These are phyloP conservation scores for Carex arenaria DNA, from an alignment of 202 grass and related monocot species.

Conservation along the genomic window DNA sequence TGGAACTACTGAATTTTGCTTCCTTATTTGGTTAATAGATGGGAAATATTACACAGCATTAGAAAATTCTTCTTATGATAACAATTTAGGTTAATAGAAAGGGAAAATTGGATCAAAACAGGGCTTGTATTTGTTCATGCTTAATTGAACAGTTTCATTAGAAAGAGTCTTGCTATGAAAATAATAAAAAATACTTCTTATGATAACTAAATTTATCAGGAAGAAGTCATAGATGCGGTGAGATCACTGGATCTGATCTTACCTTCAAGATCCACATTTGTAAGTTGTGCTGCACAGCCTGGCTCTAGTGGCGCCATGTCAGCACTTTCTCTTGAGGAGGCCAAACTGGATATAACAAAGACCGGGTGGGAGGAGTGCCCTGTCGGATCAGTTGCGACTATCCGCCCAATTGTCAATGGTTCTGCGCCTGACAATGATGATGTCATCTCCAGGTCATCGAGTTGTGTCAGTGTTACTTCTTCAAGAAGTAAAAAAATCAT, in stretches of 20 bases:
- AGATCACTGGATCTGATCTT: neutral
- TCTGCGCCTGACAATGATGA: neutral
- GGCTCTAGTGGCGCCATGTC: neutral
- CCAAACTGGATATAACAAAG: slow-evolving; percentile 7
- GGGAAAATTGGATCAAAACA: neutral
- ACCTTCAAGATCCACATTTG: neutral
- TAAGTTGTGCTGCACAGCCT: neutral
- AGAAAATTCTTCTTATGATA: too few relatives aligned
- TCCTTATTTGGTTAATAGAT: neutral
- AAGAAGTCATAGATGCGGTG: neutral
- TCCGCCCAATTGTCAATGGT: neutral
- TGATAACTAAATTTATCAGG: neutral
- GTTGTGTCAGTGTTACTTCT: slow-evolving; percentile 11
- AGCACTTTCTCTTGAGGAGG: neutral
- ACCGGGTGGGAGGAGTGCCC: slow-evolving; percentile 8
- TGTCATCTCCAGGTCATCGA: neutral
- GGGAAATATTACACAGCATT: neutral
- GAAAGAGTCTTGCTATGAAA: neutral
- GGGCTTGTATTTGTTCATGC: neutral
- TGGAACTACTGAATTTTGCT: neutral
- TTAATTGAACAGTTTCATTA: neutral
- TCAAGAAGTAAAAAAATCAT: slow-evolving; percentile 6
- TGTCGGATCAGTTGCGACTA: slow-evolving; percentile 4
- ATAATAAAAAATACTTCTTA: neutral
- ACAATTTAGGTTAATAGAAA: neutral